Percentiles rank a stretch among this genome's conserved stretches.
phyloP scores from a whole-genome alignment of 2,329 filamentous ascomycete genomes.

The Triangularia verruculosa region DNA sequence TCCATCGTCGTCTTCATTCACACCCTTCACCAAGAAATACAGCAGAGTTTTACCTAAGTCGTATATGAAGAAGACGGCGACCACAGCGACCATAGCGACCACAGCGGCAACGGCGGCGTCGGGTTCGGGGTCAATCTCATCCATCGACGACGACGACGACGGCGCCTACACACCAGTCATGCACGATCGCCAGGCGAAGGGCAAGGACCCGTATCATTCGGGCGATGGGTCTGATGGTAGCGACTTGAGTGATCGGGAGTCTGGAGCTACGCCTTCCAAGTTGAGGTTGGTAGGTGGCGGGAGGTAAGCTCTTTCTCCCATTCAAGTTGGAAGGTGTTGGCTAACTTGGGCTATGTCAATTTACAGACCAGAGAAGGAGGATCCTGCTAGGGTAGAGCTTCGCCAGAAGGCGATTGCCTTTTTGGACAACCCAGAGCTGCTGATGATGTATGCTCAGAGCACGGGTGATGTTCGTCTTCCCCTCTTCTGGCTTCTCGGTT shows the following conservation, averaged over 20 bases:
- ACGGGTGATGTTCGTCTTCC: constrained; percentile 49
- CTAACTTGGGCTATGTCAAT: not conserved
- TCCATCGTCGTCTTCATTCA: not conserved
- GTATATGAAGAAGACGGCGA: constrained; percentile 6
- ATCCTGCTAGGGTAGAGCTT: constrained; percentile 42
- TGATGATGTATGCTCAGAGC: constrained; percentile 58
- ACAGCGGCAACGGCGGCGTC: no score
- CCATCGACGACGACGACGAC: not conserved
- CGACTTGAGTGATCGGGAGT: constrained; percentile 30
- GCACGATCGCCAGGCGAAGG: constrained; percentile 58
- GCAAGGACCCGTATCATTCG: constrained; percentile 51
- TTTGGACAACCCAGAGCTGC: constrained; percentile 54
- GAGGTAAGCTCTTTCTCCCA: constrained; percentile 11
- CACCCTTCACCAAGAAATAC: not conserved
- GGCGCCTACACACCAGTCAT: constrained; percentile 46
- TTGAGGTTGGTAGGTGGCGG: constrained; percentile 13
- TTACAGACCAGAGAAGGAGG: constrained; percentile 34
- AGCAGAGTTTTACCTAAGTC: constrained; percentile 5
- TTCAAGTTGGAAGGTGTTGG: not conserved
- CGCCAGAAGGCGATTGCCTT: constrained; percentile 51
- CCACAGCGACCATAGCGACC: no score
- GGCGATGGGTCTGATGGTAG: constrained; percentile 34
- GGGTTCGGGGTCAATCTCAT: constrained; percentile 9
- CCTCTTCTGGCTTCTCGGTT: not conserved
- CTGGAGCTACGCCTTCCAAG: not conserved